Conservation (phyloP, 2,329 filamentous ascomycete genomes). For the Westerdykella ornata region DNA sequence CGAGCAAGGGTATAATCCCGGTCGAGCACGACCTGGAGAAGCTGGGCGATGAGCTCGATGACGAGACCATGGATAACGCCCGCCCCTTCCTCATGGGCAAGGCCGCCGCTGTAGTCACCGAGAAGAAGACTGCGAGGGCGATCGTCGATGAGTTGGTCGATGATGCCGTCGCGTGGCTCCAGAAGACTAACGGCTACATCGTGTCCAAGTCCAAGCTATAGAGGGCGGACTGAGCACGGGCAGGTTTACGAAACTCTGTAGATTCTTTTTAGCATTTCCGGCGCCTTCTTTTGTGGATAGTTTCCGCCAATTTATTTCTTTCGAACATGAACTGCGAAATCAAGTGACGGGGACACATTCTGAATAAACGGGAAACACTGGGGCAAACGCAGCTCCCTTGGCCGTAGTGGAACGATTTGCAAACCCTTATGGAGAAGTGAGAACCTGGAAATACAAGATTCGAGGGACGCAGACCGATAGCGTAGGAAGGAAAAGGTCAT, state of each 20-base stretch:
- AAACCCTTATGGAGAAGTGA: too few relatives aligned
- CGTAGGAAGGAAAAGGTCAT: too few relatives aligned
- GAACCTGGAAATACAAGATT: too few relatives aligned
- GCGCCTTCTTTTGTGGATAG: background rate
- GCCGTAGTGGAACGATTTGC: too few relatives aligned
- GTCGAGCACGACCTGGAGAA: conserved; percentile 93
- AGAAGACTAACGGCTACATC: conserved; percentile 59
- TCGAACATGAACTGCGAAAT: too few relatives aligned
- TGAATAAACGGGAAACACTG: too few relatives aligned
- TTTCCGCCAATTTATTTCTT: background rate
- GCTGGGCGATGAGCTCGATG: conserved; percentile 58
- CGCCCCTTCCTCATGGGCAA: conserved; percentile 94
- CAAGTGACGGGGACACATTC: too few relatives aligned
- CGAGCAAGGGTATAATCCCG: conserved; percentile 80
- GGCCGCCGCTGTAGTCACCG: conserved; percentile 86
- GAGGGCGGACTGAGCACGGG: conserved; percentile 1
- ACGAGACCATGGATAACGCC: conserved; percentile 86
- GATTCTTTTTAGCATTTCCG: background rate
- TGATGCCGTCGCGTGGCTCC: conserved; percentile 67
- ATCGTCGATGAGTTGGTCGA: conserved; percentile 91
- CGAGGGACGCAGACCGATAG: too few relatives aligned
- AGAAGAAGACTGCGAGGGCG: conserved; percentile 82
- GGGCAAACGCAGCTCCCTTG: too few relatives aligned
- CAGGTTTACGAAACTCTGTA: background rate
- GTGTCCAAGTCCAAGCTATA: conserved; percentile 36